Percentiles rank a stretch among this genome's conserved stretches.
phyloP scores from a whole-genome alignment of 2,329 filamentous ascomycete species.

The Arthrobotrys sphaeroides region DNA sequence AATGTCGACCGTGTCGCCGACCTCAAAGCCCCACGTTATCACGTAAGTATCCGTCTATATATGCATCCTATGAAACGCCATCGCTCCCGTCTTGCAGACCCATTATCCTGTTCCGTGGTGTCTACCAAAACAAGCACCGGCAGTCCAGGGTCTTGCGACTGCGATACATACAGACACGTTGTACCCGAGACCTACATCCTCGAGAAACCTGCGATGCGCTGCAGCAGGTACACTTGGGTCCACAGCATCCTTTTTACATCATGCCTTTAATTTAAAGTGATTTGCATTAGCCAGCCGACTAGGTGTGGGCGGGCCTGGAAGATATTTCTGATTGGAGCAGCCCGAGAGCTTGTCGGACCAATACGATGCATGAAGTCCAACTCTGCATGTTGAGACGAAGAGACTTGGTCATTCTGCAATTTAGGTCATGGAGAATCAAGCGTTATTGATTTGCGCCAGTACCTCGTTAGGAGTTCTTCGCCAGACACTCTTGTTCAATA shows the following conservation, averaged over 20 bases:
- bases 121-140: conserved; percentile 7
- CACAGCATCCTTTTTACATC: conserved; percentile 21
- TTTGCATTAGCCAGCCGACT: conserved; percentile 22
- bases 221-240: conserved; percentile 39
- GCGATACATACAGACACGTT: conserved; percentile 8
- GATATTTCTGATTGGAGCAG: conserved; percentile 28
- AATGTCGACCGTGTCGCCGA: not conserved
- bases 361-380: conserved; percentile 21
- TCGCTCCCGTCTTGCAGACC: conserved; percentile 27
- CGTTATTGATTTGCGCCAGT: not conserved
- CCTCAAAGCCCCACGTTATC: not conserved
- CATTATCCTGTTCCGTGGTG: conserved; percentile 27
- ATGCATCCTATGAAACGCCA: conserved; percentile 33
- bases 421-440: not conserved
- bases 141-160: conserved; percentile 23
- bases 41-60: conserved; percentile 15
- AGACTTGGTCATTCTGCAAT: conserved; percentile 8
- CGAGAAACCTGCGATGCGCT: conserved; percentile 39
- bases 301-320: conserved; percentile 7
- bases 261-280: conserved; percentile 24
- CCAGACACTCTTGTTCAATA: no score
- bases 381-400: conserved; percentile 4
- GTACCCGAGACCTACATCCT: conserved; percentile 31
- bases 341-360: conserved; percentile 5
- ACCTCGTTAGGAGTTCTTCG: no score